Percentiles rank a stretch among this genome's conserved stretches.
Conservation (phyloP, 148 eudicot species). For the Suaeda aralocaspica region DNA sequence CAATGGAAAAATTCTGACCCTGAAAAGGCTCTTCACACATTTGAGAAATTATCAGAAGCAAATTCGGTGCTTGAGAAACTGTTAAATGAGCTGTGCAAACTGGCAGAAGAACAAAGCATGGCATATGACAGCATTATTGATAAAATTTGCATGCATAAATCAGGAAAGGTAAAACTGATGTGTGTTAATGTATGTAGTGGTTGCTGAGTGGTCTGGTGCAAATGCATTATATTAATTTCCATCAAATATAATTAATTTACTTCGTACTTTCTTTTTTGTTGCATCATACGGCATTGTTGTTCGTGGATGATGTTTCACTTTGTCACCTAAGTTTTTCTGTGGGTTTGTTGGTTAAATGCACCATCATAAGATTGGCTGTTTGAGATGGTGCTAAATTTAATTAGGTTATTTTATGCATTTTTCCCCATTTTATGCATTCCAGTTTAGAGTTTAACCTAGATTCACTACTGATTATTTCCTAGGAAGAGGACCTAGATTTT, state of each 20-base stretch:
- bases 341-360: background rate
- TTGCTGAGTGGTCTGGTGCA: background rate
- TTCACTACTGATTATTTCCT: too few relatives aligned
- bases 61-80: slow-evolving; percentile 61
- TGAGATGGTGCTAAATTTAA: too few relatives aligned
- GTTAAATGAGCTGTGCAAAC: slow-evolving; percentile 47
- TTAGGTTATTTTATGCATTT: background rate
- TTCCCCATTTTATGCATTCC: background rate
- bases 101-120: slow-evolving; percentile 57
- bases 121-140: slow-evolving; percentile 50
- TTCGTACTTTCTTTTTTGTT: background rate
- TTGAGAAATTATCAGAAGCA: slow-evolving; percentile 73
- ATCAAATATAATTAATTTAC: background rate
- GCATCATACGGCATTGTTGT: too few relatives aligned
- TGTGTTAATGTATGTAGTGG: background rate
- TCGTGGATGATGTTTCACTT: background rate
- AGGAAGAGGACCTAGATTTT: too few relatives aligned
- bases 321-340: too few relatives aligned
- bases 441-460: too few relatives aligned
- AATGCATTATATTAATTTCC: too few relatives aligned
- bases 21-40: slow-evolving; percentile 52
- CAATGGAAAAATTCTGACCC: slow-evolving; percentile 98
- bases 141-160: slow-evolving; percentile 52
- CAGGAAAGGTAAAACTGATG: slow-evolving; percentile 58
- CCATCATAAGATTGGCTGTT: background rate